Evolutionary conservation across 495 filamentous ascomycete species (phyloP).

Genomic region (Hypomontagnella submonticulosa): DNA sequence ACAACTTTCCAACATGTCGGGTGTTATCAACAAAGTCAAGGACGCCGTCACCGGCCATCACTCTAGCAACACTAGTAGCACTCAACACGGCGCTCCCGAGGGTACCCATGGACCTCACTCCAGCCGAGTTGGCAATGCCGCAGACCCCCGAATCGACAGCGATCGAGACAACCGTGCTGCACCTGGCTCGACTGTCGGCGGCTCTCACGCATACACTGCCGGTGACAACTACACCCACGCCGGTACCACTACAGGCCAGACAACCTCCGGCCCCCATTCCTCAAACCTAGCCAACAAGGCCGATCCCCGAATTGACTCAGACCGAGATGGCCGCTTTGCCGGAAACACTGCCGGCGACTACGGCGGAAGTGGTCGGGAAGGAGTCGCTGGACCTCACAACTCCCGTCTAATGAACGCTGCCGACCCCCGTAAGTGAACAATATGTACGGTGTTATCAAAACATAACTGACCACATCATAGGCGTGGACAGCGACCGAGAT

Average conservation of each 20-base stretch:
- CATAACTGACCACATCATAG: conserved; percentile 28
- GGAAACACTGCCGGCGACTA: conserved; percentile 45
- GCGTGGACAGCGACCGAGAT: conserved; percentile 60
- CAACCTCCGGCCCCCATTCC: conserved; percentile 61
- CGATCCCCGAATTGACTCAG: conserved; percentile 62
- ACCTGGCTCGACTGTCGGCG: conserved; percentile 44
- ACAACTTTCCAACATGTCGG: conserved; percentile 66
- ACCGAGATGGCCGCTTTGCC: conserved; percentile 52
- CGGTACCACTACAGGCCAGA: conserved; percentile 36
- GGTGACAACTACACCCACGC: conserved; percentile 43
- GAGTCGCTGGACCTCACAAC: conserved; percentile 42
- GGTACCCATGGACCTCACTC: conserved; percentile 58
- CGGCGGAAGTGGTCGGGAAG: conserved; percentile 39
- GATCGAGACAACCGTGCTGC: conserved; percentile 49
- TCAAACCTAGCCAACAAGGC: conserved; percentile 66
- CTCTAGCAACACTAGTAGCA: conserved; percentile 35
- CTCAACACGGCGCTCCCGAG: conserved; percentile 47
- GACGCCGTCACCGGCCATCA: conserved; percentile 66
- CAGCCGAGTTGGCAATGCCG: conserved; percentile 57
- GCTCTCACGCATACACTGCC: conserved; percentile 41
- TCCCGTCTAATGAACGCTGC: conserved; percentile 55
- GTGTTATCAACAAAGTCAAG: conserved; percentile 78
- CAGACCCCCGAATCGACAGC: conserved; percentile 62
- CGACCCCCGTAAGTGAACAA: conserved; percentile 55
- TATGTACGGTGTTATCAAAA: neutral